Percentiles rank a stretch among this genome's conserved stretches.
Conservation (phyloP, 768 basidiomycete species). For the Favolaschia claudopus region DNA sequence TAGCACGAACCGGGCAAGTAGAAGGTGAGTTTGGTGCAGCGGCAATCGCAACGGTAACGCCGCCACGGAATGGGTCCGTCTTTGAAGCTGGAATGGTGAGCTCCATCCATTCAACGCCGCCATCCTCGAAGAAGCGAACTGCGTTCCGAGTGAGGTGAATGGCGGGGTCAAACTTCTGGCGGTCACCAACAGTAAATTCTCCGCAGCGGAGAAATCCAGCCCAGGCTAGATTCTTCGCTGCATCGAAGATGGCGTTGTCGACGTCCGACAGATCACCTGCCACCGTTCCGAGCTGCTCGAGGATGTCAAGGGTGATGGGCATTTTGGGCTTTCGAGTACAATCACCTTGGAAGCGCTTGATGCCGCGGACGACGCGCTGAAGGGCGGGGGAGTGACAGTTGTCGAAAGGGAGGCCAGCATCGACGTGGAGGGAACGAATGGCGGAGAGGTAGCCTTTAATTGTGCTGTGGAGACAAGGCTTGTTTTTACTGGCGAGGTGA, state of each 20-base stretch:
- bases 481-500: conserved; percentile 21
- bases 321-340: conserved; percentile 23
- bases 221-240: conserved; percentile 24
- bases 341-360: conserved; percentile 34
- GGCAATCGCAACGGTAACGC: conserved; percentile 33
- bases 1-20: conserved; percentile 11
- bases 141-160: conserved; percentile 26
- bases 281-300: neutral
- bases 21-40: conserved; percentile 19
- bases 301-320: too few species aligned
- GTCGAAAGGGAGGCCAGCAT: conserved; percentile 26
- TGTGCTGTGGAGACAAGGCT: too few species aligned
- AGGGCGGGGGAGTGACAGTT: conserved; percentile 25
- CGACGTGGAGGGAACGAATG: conserved; percentile 28
- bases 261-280: conserved; percentile 2
- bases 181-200: conserved; percentile 19
- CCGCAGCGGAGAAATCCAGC: conserved; percentile 23
- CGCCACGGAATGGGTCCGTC: conserved; percentile 38
- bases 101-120: conserved; percentile 19
- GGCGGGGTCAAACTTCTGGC: conserved; percentile 17
- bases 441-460: conserved; percentile 17
- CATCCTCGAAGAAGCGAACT: conserved; percentile 30
- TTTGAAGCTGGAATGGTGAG: conserved; percentile 39
- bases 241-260: conserved; percentile 18
- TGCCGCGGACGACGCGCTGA: conserved; percentile 32